Evolutionary conservation across 805 yeast genomes (phyloP).

Genomic region (Lachancea fermentati): DNA sequence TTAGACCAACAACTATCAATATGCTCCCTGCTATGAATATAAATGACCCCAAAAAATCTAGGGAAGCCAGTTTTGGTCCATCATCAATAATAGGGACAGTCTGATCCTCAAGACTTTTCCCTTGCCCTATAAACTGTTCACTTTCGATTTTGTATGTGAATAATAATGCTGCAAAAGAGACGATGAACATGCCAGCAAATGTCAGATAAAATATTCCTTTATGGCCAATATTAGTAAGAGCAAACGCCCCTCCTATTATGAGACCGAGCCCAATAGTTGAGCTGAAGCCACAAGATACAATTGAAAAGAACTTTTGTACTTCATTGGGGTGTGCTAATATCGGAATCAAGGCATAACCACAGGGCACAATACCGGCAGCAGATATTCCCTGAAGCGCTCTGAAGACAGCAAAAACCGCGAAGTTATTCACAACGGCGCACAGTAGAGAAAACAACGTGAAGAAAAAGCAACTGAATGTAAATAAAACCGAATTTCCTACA

Average conservation of each 20-base stretch:
- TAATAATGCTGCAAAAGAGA: slow-evolving; percentile 23
- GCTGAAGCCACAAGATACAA: slow-evolving; percentile 25
- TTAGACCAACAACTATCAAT: slow-evolving; percentile 39
- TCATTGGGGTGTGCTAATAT: slow-evolving; percentile 26
- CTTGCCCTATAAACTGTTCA: slow-evolving; percentile 17
- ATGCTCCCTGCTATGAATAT: slow-evolving; percentile 34
- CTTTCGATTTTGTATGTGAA: slow-evolving; percentile 28
- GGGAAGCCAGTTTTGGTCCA: not conserved
- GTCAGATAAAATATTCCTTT: slow-evolving; percentile 36
- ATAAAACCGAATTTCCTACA: slow-evolving; percentile 35
- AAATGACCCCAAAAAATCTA: slow-evolving; percentile 36
- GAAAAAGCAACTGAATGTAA: slow-evolving; percentile 20
- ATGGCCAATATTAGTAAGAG: slow-evolving; percentile 35
- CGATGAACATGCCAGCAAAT: slow-evolving; percentile 29
- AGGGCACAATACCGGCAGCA: slow-evolving; percentile 39
- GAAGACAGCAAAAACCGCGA: slow-evolving; percentile 36
- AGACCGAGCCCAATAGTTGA: slow-evolving; percentile 36
- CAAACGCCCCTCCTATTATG: slow-evolving; percentile 42
- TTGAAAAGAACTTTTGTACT: slow-evolving; percentile 26
- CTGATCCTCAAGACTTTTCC: slow-evolving; percentile 12
- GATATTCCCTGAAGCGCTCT: slow-evolving; percentile 43
- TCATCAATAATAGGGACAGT: slow-evolving; percentile 16
- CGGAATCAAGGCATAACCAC: slow-evolving; percentile 32
- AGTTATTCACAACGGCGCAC: slow-evolving; percentile 34
- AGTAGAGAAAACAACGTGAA: slow-evolving; percentile 30